Percentiles rank a stretch among this genome's conserved stretches.
Conservation (phyloP, 106 monocot species). For the Platanthera zijinensis region DNA sequence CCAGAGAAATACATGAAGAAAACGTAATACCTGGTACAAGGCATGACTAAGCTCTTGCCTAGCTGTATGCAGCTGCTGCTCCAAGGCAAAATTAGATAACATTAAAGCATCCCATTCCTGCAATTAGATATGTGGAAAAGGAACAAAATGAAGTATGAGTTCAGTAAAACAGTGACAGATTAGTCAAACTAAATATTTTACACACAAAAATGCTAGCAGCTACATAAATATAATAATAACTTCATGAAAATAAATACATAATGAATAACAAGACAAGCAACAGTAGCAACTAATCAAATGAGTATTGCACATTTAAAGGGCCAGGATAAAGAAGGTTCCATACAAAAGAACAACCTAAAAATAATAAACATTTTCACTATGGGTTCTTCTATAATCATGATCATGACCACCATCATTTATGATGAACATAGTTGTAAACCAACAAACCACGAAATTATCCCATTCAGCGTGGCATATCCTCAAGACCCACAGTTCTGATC, state of each 20-base stretch:
- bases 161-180: not conserved
- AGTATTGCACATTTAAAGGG: not conserved
- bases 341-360: not conserved
- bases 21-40: slow-evolving; percentile 65
- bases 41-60: slow-evolving; percentile 97
- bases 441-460: not conserved
- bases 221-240: not conserved
- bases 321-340: not conserved
- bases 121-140: not conserved
- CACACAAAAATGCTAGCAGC: not conserved
- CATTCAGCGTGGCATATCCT: not conserved
- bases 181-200: not conserved
- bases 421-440: not conserved
- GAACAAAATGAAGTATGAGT: not conserved
- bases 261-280: not conserved
- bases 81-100: slow-evolving; percentile 87
- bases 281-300: not conserved
- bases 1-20: not conserved
- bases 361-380: not conserved
- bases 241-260: too few relatives aligned
- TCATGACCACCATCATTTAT: not conserved
- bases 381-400: not conserved
- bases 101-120: slow-evolving; percentile 99
- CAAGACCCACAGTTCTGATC: not conserved
- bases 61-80: slow-evolving; percentile 91